Percentiles rank a stretch among this genome's conserved stretches.
Conservation (phyloP, 106 monocot species). For the Allium sativum region DNA sequence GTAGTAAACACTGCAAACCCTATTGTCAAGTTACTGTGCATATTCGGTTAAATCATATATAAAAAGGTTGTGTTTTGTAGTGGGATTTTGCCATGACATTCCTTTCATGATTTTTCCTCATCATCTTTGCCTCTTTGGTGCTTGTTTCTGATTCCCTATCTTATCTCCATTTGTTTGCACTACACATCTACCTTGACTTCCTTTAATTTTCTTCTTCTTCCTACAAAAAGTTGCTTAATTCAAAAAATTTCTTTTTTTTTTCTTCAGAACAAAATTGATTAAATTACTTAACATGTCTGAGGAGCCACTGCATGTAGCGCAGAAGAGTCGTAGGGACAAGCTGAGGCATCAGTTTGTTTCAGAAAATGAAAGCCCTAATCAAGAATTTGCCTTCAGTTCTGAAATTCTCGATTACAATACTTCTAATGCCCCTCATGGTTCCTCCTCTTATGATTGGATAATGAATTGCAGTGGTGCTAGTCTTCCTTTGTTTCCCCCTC, state of each 20-base stretch:
- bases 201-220: not conserved
- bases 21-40: not conserved
- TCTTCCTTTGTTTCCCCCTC: slow-evolving; percentile 3
- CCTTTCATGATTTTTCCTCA: not conserved
- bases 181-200: not conserved
- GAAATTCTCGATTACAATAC: slow-evolving; percentile 5
- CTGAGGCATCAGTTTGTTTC: slow-evolving; percentile 34
- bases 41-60: not conserved
- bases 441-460: slow-evolving; percentile 2
- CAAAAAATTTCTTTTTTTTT: not conserved
- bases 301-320: slow-evolving; percentile 43
- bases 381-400: not conserved
- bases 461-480: not conserved
- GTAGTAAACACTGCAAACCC: not conserved
- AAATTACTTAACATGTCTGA: not conserved
- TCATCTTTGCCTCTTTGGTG: slow-evolving; percentile 1
- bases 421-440: not conserved
- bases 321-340: slow-evolving; percentile 70
- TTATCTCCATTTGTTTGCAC: not conserved
- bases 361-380: slow-evolving; percentile 2
- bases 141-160: not conserved
- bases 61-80: not conserved
- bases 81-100: not conserved
- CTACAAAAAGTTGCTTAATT: not conserved
- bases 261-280: not conserved